These are phyloP conservation scores for Cymbopogon citratus DNA, from an alignment of 176 grass and related monocot genomes.

Conservation along the genomic window DNA sequence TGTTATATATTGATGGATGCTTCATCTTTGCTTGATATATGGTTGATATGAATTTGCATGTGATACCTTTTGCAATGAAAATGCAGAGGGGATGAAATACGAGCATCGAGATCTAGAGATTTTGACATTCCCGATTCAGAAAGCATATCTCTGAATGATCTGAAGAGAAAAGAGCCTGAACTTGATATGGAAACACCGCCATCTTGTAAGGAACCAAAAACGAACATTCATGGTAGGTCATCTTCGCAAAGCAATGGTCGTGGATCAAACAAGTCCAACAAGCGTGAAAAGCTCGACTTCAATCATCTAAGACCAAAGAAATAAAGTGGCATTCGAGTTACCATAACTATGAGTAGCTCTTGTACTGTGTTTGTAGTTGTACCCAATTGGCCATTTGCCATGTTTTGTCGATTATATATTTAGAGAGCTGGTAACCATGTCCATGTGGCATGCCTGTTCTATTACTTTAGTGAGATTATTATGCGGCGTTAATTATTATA, in stretches of 20 bases:
- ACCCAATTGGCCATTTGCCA: neutral
- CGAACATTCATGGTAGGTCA: conserved; percentile 10
- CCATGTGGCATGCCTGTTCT: neutral
- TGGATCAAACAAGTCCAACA: conserved; percentile 43
- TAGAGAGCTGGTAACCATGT: neutral
- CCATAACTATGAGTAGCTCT: neutral
- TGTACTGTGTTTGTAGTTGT: conserved; percentile 26
- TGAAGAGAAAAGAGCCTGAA: conserved; percentile 66
- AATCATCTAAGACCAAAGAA: conserved; percentile 52
- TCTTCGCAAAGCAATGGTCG: conserved; percentile 44
- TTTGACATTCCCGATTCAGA: conserved; percentile 29
- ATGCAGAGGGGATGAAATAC: conserved; percentile 45
- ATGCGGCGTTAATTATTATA: neutral
- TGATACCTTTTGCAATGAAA: neutral
- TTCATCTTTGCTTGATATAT: neutral
- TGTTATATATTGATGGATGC: neutral
- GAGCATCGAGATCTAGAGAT: conserved; percentile 25
- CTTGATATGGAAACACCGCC: conserved; percentile 43
- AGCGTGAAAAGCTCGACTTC: conserved; percentile 60
- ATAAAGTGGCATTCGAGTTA: neutral
- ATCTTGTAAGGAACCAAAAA: conserved; percentile 41
- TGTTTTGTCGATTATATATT: neutral
- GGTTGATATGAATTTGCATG: neutral
- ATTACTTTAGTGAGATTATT: neutral
- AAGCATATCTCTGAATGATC: conserved; percentile 45